These are phyloP conservation scores for Escovopsis sp. DNA, from an alignment of 2,329 filamentous ascomycete genomes.

Conservation along the genomic window DNA sequence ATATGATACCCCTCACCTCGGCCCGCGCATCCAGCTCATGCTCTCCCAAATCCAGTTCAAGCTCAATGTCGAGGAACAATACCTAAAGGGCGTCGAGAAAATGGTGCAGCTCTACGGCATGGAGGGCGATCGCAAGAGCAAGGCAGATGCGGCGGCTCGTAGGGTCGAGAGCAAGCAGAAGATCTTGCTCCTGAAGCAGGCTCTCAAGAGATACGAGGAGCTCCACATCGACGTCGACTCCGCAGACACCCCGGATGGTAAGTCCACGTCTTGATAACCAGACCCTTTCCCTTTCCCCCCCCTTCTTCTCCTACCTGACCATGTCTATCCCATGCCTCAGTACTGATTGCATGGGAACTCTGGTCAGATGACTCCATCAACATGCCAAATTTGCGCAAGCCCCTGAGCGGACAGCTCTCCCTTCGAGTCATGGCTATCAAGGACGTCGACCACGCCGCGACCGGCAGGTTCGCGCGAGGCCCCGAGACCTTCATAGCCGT, in stretches of 20 bases:
- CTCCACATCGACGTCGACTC: constrained; percentile 86
- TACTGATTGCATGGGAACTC: not conserved
- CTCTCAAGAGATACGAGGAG: constrained; percentile 92
- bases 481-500: constrained; percentile 93
- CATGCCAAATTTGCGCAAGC: constrained; percentile 85
- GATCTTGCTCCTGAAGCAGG: constrained; percentile 88
- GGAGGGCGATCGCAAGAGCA: constrained; percentile 93
- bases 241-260: constrained; percentile 67
- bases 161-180: constrained; percentile 95
- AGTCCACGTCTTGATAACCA: constrained; percentile 14
- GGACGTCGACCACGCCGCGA: constrained; percentile 86
- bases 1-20: constrained; percentile 90
- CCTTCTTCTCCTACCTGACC: too few species aligned
- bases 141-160: constrained; percentile 76
- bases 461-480: constrained; percentile 69
- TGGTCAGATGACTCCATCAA: constrained; percentile 83
- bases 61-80: constrained; percentile 95
- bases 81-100: constrained; percentile 97
- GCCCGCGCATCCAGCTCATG: constrained; percentile 97
- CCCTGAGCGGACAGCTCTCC: constrained; percentile 79
- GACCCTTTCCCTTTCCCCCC: constrained; percentile 6
- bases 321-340: not conserved
- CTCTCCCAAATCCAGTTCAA: constrained; percentile 97
- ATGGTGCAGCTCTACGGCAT: constrained; percentile 97
- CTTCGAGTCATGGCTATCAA: constrained; percentile 79